Percentiles rank a stretch among this genome's conserved stretches.
phyloP scores from a whole-genome alignment of 1,284 basidiomycete genomes.

The Austroboletus novae-zelandiae region DNA sequence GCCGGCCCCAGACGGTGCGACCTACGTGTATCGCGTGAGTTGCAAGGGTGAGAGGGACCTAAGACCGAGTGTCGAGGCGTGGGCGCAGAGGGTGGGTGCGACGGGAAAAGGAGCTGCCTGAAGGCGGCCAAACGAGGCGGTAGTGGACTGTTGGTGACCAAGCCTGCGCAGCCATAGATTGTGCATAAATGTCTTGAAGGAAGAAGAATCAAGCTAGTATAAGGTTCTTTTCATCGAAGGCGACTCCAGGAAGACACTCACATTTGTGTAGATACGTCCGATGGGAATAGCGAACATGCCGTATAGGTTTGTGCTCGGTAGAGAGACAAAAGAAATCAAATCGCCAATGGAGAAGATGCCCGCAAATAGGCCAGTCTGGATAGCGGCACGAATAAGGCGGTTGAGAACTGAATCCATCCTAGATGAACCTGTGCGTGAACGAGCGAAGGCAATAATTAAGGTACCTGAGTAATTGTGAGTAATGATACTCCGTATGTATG shows the following conservation, averaged over 20 bases:
- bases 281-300: slow-evolving; percentile 35
- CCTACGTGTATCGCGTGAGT: no score
- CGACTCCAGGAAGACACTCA: slow-evolving; percentile 7
- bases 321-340: slow-evolving; percentile 37
- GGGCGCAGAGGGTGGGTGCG: no score
- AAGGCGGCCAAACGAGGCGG: no score
- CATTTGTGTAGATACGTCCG: slow-evolving; percentile 36
- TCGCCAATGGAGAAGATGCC: slow-evolving; percentile 44
- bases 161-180: no score
- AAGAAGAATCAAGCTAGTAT: background rate
- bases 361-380: slow-evolving; percentile 47
- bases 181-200: slow-evolving; percentile 14
- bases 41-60: no score
- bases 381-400: slow-evolving; percentile 44
- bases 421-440: slow-evolving; percentile 43
- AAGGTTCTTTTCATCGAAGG: background rate
- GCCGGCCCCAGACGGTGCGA: no score
- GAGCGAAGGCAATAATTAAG: slow-evolving; percentile 35
- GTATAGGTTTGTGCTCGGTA: slow-evolving; percentile 25
- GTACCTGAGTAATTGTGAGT: slow-evolving; percentile 13
- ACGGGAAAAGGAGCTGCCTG: no score
- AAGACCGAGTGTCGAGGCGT: no score
- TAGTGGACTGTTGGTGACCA: no score
- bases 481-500: background rate
- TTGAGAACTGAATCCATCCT: slow-evolving; percentile 45